Evolutionary conservation across 192 early-diverging fungal species (phyloP).

Genomic region (Rhizophagus prolifer): DNA sequence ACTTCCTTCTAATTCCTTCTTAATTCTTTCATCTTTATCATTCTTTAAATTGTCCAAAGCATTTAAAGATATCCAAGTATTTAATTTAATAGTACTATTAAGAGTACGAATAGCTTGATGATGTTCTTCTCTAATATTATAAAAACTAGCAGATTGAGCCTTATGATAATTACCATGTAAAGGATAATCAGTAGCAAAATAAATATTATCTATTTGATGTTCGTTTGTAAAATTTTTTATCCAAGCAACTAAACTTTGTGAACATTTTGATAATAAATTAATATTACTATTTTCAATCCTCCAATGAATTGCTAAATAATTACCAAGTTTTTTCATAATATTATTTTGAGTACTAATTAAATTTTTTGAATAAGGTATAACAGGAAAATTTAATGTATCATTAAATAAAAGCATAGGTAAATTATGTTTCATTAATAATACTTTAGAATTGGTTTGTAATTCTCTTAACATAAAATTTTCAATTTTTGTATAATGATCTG

Average conservation of each 20-base stretch:
- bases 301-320: conserved; percentile 17
- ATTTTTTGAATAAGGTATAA: no score
- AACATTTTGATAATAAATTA: conserved; percentile 4
- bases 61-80: neutral
- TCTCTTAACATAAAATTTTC: neutral
- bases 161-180: no score
- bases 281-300: neutral
- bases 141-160: no score
- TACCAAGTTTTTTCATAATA: neutral
- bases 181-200: neutral
- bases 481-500: neutral
- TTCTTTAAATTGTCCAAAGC: neutral
- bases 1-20: neutral
- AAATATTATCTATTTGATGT: neutral
- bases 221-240: neutral
- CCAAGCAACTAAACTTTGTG: neutral
- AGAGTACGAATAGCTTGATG: no score
- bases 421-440: no score
- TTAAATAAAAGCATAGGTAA: neutral
- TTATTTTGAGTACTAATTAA: neutral
- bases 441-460: no score
- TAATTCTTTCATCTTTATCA: neutral
- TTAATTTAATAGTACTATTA: no score
- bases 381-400: neutral
- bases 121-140: no score